Base-by-base conservation (phyloP, 768 basidiomycete genomes). In the Termitomyces sp. region DNA sequence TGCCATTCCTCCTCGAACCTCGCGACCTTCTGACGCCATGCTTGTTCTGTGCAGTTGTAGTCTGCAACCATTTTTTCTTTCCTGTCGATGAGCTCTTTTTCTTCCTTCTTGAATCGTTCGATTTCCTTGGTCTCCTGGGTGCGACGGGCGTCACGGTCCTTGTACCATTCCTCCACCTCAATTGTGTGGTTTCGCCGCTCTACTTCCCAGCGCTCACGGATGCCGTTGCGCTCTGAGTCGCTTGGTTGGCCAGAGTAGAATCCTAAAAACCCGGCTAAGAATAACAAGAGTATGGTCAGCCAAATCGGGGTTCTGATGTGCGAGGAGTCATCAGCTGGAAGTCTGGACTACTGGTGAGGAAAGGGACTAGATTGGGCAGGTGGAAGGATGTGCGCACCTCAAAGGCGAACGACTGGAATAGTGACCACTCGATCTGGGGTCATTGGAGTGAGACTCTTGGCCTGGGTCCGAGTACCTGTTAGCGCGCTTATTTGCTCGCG, bases 1-100 rank as follows among this genome's bases (percentile, higher is more conserved):
- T 58, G 41, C 57, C 57, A 54, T 20, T 58, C 57, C 13, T 54
- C 52, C 30, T 58, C 38, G 8, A 58, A 52, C 3, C 28, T 32
- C 13, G 26, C 41, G 6, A 57, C 30, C 44, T 44, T 57, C 35
- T 43, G 38, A 18, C 22, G 41, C 56, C 49, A 51, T 36, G 18
- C 38, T n/a, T 52, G 36, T 52, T 52, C 51, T 18, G 28, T 40
- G 10, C 16, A 16, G 16, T 38, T 32, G 28, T 36, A 51, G 20
- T 51, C 16, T 3, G 50, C 35, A n/a, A 51, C 38, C 35, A 51
- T 36, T 22, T 36, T 35, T 38, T 33, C 35, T 51, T 38, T 51
- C 36, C 18, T 52, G n/a, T 28, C 10, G 26, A 30, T 10, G 28
- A 40, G 38, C 9, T 26, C 26, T 26, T 52, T 18, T n/a, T 52